phyloP scores from a whole-genome alignment of 441 rosid genomes.

The Euphorbia celastroides region DNA sequence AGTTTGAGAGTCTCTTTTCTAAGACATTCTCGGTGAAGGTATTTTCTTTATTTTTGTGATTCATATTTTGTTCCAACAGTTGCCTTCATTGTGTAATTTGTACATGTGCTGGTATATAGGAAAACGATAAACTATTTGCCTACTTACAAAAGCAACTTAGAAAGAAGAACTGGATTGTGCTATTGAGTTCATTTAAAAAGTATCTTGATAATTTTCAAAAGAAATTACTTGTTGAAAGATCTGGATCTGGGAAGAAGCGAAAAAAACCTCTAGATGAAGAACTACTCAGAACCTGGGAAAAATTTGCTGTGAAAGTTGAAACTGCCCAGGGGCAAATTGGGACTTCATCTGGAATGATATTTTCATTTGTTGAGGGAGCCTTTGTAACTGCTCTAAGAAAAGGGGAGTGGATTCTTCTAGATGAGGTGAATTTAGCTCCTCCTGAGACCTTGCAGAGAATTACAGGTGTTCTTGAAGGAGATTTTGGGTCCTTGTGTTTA shows the following conservation, averaged over 20 bases:
- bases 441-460: constrained; percentile 93
- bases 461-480: constrained; percentile 93
- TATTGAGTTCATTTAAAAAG: constrained; percentile 47
- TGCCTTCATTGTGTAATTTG: constrained; percentile 21
- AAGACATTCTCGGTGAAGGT: constrained; percentile 49
- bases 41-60: constrained; percentile 19
- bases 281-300: constrained; percentile 47
- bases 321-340: constrained; percentile 48
- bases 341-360: constrained; percentile 73
- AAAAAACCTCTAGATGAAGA: constrained; percentile 52
- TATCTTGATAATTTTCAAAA: constrained; percentile 32
- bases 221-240: constrained; percentile 24
- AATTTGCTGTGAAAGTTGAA: constrained; percentile 49
- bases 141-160: constrained; percentile 41
- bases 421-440: constrained; percentile 97
- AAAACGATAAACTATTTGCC: constrained; percentile 32
- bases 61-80: constrained; percentile 5
- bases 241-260: constrained; percentile 58
- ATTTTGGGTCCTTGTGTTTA: constrained; percentile 83
- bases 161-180: constrained; percentile 56
- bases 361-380: constrained; percentile 96
- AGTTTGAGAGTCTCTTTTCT: constrained; percentile 57
- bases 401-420: constrained; percentile 97
- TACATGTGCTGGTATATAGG: constrained; percentile 43
- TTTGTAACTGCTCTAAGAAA: constrained; percentile 85